Evolutionary conservation across 495 filamentous ascomycete genomes (phyloP), one percentile per base, ranked within the genome.

Genomic region (Lasiosphaeris hirsuta): DNA sequence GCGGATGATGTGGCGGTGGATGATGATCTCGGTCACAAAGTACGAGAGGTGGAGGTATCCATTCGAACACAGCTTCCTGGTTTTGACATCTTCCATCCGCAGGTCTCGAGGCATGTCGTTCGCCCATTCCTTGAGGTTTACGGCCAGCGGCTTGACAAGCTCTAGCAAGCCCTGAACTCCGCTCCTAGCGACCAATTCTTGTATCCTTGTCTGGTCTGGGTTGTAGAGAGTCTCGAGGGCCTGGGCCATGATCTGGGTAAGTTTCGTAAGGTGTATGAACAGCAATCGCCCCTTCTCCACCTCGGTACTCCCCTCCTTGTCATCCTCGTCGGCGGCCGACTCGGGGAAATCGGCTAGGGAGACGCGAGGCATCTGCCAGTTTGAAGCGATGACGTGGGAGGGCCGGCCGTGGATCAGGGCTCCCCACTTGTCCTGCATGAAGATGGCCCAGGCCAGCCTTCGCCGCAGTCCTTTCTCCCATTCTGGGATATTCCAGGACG

Each of bases 361-460:
- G 30, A 89, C 68, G 3, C 75, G 65, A 33, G 76, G 77, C 4
- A 90, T 84, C 37, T 82, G 84, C 86, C 86, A 90, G 63, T 88
- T 84, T 13, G 78, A 74, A 10, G 72, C 63, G 33, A 79, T 75
- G 59, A 87, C 86, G 62, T 86, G 87, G 1, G 86, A 85, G 5
- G 87, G 88, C 7, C 86, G 79, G 4, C 88, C 88, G 57, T 87
- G 78, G 9, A 86, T 80, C 33, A 90, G 69, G 30, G 84, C 82
- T 7, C 82, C 82, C 87, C 88, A 91, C 68, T 88, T 90, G 57
- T 91, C 88, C 59, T 89, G 86, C 78, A 86, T 84, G 62, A 84
- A 90, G 17, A 91, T 71, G 0, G 86, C 87, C 86, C 88, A 90
- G 51, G 84, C 87, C 10, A 91, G 74, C 2, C 88, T 78, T 58